phyloP scores from a whole-genome alignment of 2,329 filamentous ascomycete species.

The Simplicillium aogashimaense region DNA sequence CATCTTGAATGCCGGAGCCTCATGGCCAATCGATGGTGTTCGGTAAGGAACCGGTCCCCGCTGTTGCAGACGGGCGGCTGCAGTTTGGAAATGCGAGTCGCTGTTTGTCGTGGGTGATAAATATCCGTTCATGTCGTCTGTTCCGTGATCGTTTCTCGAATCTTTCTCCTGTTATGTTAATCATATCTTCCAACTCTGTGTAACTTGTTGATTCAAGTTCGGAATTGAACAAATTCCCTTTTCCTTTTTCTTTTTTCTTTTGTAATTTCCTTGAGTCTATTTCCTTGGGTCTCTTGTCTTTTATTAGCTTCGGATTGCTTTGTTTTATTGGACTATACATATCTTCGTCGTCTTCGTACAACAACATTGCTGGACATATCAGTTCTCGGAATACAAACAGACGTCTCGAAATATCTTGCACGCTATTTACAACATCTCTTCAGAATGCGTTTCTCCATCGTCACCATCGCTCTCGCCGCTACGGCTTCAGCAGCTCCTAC shows the following conservation, averaged over 20 bases:
- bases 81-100: too few species aligned
- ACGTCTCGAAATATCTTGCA: conserved; percentile 2
- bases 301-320: conserved; percentile 8
- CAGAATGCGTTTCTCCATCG: conserved; percentile 41
- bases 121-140: conserved; percentile 6
- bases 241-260: conserved; percentile 9
- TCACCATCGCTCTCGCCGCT: conserved; percentile 33
- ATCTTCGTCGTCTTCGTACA: conserved; percentile 2
- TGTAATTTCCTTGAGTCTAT: conserved; percentile 13
- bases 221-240: too few species aligned
- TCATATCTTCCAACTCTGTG: neutral
- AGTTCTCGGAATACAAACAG: too few species aligned
- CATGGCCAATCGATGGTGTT: too few species aligned
- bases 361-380: too few species aligned
- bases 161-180: conserved; percentile 1
- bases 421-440: conserved; percentile 1
- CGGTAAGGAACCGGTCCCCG: too few species aligned
- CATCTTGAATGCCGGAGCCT: too few species aligned
- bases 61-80: too few species aligned
- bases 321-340: conserved; percentile 9
- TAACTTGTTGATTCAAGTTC: too few species aligned
- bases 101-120: too few species aligned
- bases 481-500: conserved; percentile 36
- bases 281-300: conserved; percentile 10
- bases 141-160: conserved; percentile 5